Evolutionary conservation across 257 asterid species (phyloP), one percentile per base, ranked within the genome.

Genomic region (Voacanga thouarsii): DNA sequence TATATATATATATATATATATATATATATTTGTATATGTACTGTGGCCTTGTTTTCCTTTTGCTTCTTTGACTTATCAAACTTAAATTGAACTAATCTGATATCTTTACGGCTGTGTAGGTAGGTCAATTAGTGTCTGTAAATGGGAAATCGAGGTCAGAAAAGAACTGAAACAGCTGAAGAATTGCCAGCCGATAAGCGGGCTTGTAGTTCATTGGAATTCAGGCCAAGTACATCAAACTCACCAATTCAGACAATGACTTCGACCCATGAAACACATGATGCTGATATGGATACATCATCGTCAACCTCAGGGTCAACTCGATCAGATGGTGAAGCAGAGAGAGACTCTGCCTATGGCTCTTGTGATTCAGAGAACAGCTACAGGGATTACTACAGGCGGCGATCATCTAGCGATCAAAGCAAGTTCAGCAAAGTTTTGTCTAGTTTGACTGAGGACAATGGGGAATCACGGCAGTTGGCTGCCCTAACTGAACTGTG

Each of bases 141-240:
- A 76, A 96, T 96, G 99, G 89, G 85, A 71, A 92, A 81, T 85
- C 90, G 98, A 79, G 98, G 99, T 78, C 96, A 93, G 78, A 96
- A 96, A 79, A 88, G 99, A 81, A 82, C 86, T 61, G 99, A 96
- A 59, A 81, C 78, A 14, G 87, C 82, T 83, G 97, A 96, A 53
- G 91, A 80, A 83, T 86, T 94, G 83, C 99, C 99, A 0, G 96
- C 97, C 6, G 99, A 96, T 83, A 96, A 96, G 85, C 88, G 99
- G 80, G 91, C 96, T 1, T 95, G 99, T 83, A 95, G 86, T 83
- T 92, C 96, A 0, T 65, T 87, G 11, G 98, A 90, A 72, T 86
- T 85, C 71, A 83, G 92, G 75, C 94, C 98, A n/a, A 90, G 94
- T 80, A 78, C 97, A 75, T 89, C 97, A 39, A 88, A 79, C 82